These are phyloP conservation scores for Ogataea hybrid DNA, from an alignment of 1,139 yeast genomes.

Conservation along the genomic window DNA sequence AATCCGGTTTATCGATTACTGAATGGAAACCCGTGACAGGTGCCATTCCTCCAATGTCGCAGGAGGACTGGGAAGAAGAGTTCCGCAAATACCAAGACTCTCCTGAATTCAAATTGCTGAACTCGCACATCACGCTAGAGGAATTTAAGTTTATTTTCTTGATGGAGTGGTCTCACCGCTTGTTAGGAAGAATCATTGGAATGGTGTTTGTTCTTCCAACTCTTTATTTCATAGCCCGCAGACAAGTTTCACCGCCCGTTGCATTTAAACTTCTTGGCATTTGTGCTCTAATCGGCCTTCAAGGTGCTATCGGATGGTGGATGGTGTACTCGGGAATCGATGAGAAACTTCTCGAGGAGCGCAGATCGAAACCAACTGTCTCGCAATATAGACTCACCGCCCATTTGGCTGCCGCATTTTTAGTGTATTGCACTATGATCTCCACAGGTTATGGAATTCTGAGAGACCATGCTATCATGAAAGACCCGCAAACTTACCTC, in stretches of 20 bases:
- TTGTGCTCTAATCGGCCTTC: slow-evolving; percentile 78
- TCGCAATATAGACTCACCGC: slow-evolving; percentile 94
- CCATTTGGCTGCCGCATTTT: slow-evolving; percentile 91
- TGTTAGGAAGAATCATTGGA: slow-evolving; percentile 91
- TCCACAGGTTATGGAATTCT: slow-evolving; percentile 86
- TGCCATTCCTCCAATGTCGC: slow-evolving; percentile 78
- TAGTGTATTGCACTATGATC: slow-evolving; percentile 83
- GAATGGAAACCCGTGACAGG: slow-evolving; percentile 99
- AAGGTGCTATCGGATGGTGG: slow-evolving; percentile 99
- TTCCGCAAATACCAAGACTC: slow-evolving; percentile 77
- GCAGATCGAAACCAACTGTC: slow-evolving; percentile 91
- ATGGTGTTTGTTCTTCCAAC: slow-evolving; percentile 82
- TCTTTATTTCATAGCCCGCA: slow-evolving; percentile 66
- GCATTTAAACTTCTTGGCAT: slow-evolving; percentile 69
- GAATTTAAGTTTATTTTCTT: slow-evolving; percentile 93
- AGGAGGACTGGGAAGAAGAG: slow-evolving; percentile 82
- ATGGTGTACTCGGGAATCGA: slow-evolving; percentile 97
- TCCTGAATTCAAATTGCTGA: slow-evolving; percentile 88
- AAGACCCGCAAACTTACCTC: slow-evolving; percentile 54
- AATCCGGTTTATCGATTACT: slow-evolving; percentile 92
- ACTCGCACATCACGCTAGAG: slow-evolving; percentile 86
- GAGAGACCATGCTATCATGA: slow-evolving; percentile 69
- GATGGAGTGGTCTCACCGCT: slow-evolving; percentile 98
- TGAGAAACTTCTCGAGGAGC: slow-evolving; percentile 71
- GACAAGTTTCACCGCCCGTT: slow-evolving; percentile 66